phyloP scores from a whole-genome alignment of 192 early-diverging fungal genomes.

The Tieghemiomyces parasiticus region DNA sequence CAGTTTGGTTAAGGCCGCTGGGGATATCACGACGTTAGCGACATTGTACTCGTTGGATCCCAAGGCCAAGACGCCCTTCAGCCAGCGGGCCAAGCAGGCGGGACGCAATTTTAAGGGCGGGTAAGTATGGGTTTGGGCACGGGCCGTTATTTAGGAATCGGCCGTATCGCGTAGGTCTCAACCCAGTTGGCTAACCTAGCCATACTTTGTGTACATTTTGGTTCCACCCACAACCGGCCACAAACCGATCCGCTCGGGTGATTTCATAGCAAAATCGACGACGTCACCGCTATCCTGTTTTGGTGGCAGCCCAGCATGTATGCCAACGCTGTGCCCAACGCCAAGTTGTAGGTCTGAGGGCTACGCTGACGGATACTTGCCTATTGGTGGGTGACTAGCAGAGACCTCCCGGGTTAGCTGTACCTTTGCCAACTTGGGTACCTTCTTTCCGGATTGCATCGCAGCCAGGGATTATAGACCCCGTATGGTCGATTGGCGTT shows the following conservation, averaged over 20 bases:
- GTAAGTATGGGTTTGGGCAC: not conserved
- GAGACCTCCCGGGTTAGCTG: not conserved
- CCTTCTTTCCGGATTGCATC: not conserved
- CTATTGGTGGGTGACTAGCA: not conserved
- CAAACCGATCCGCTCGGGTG: not conserved
- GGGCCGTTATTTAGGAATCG: not conserved
- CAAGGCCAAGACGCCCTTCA: not conserved
- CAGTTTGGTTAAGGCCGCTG: not conserved
- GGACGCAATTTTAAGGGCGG: not conserved
- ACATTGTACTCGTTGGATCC: not conserved
- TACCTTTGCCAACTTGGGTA: not conserved
- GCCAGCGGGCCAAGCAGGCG: not conserved
- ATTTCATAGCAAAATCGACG: conserved; percentile 1
- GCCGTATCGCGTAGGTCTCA: not conserved
- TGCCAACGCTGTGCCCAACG: not conserved
- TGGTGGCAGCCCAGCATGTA: conserved; percentile 6
- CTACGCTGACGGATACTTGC: too few species aligned
- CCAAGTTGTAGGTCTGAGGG: conserved; percentile 3
- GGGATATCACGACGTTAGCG: not conserved
- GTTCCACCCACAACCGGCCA: not conserved
- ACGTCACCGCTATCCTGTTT: not conserved
- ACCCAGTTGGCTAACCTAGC: not conserved
- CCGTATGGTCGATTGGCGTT: not conserved
- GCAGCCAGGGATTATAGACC: too few species aligned
- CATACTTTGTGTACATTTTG: not conserved